Evolutionary conservation across 768 basidiomycete species (phyloP), one percentile per base, ranked within the genome.

Genomic region (Suillus weaverae): DNA sequence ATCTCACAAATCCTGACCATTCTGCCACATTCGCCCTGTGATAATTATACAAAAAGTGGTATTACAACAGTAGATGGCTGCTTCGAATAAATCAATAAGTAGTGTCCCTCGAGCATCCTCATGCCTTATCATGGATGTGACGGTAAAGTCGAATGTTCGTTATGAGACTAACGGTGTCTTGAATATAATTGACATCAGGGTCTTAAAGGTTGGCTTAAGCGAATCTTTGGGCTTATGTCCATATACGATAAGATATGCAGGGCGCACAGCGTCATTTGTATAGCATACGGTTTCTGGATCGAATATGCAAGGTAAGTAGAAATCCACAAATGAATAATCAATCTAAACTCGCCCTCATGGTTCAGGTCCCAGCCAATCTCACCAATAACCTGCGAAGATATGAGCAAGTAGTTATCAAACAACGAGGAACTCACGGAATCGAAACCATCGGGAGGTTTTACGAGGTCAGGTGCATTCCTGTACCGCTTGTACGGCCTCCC

Each of bases 201-300:
- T 65, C 61, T 72, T 77, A 62, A 75, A 57, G 66, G 66, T 70
- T 5, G 44, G 62, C 10, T 59, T 53, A 39, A 64, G 68, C 55
- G 61, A 53, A 41, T 70, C 62, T 54, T 63, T 41, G 51, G 56
- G 62, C 60, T 76, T 73, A 43, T 72, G 55, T 20, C 84, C 86
- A 68, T 89, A 90, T 22, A 89, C 82, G n/a, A 90, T 73, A 63
- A 89, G 78, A 74, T 84, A 90, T 0, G 86, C 86, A 20, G 89
- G 89, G 9, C 87, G 83, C 68, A 89, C 84, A 35, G 88, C 87
- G 67, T 89, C 87, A 69, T 89, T 88, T 51, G 78, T 70, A 68
- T 89, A 89, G 16, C 88, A 86, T 9, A 89, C 86, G 4, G 86
- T 89, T 72, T 89, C 89, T 76, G 60, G 3, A 6, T 50, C 26